phyloP scores from a whole-genome alignment of 805 yeast genomes.

The Kuraishia cidri region DNA sequence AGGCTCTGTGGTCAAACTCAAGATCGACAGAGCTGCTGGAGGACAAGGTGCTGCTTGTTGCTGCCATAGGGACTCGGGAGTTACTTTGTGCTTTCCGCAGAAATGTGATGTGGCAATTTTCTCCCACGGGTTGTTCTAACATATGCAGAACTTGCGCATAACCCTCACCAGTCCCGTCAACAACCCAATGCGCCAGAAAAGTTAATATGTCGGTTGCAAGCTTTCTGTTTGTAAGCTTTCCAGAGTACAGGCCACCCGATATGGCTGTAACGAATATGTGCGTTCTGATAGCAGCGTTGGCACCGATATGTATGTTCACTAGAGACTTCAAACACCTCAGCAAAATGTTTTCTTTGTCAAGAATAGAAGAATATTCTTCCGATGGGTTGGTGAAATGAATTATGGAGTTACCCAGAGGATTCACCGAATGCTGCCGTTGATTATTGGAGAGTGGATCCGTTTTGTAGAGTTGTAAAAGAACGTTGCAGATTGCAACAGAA shows the following conservation, averaged over 20 bases:
- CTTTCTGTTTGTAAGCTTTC: constrained; percentile 72
- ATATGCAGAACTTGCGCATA: constrained; percentile 11
- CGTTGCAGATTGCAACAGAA: constrained; percentile 75
- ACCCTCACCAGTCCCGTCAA: constrained; percentile 3
- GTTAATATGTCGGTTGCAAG: constrained; percentile 76
- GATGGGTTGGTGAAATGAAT: constrained; percentile 16
- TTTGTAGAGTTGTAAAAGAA: constrained; percentile 32
- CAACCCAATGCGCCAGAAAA: constrained; percentile 26
- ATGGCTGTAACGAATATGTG: constrained; percentile 57
- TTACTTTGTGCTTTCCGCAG: constrained; percentile 9
- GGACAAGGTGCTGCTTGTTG: background rate
- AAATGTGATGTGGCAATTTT: constrained; percentile 22
- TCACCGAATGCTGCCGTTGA: constrained; percentile 1
- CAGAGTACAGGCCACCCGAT: constrained; percentile 70
- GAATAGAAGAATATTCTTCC: constrained; percentile 19
- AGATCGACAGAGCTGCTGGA: background rate
- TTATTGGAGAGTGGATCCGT: constrained; percentile 14
- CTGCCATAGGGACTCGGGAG: background rate
- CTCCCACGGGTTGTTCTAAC: constrained; percentile 17
- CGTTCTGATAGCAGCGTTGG: constrained; percentile 50
- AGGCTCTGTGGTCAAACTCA: background rate
- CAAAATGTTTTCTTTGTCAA: constrained; percentile 68
- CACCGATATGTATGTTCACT: constrained; percentile 60
- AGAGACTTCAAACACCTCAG: constrained; percentile 77
- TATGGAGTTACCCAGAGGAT: background rate